Percentiles rank a stretch among this genome's conserved stretches.
Conservation (phyloP, 192 early-diverging fungal genomes). For the Chytriomyces confervae region DNA sequence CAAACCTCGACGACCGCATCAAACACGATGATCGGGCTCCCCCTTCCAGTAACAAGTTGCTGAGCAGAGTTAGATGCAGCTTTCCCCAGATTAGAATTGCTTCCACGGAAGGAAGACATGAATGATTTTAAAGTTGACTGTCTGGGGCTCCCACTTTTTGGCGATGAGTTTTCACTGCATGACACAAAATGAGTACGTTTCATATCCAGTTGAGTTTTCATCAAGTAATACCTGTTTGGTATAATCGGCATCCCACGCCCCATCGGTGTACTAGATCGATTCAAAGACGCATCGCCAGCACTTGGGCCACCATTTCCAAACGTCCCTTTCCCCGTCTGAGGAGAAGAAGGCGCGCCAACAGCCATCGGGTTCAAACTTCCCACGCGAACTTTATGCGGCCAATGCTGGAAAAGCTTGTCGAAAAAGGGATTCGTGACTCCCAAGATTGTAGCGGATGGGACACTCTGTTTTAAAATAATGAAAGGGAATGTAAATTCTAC, state of each 20-base stretch:
- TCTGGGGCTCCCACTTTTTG: background rate
- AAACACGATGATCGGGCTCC: slow-evolving; percentile 44
- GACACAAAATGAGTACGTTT: background rate
- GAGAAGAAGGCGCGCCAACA: background rate
- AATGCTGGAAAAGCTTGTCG: slow-evolving; percentile 85
- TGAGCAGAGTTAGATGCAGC: slow-evolving; percentile 29
- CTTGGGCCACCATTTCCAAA: background rate
- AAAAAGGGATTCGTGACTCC: slow-evolving; percentile 98
- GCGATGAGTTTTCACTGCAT: background rate
- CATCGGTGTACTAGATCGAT: background rate
- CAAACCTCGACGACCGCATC: slow-evolving; percentile 36
- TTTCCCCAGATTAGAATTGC: slow-evolving; percentile 27
- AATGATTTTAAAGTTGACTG: slow-evolving; percentile 18
- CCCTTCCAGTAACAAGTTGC: slow-evolving; percentile 30
- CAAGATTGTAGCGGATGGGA: slow-evolving; percentile 58
- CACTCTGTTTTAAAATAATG: background rate
- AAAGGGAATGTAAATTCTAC: background rate
- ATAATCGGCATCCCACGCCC: slow-evolving; percentile 4
- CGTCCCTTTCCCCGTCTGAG: background rate
- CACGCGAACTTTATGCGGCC: slow-evolving; percentile 71
- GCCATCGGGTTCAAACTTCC: background rate
- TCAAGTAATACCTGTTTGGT: background rate
- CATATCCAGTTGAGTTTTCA: too few species aligned
- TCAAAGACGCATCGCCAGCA: background rate
- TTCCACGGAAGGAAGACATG: slow-evolving; percentile 28